Conservation (phyloP, 495 filamentous ascomycete genomes). For the Xylaria venustula region DNA sequence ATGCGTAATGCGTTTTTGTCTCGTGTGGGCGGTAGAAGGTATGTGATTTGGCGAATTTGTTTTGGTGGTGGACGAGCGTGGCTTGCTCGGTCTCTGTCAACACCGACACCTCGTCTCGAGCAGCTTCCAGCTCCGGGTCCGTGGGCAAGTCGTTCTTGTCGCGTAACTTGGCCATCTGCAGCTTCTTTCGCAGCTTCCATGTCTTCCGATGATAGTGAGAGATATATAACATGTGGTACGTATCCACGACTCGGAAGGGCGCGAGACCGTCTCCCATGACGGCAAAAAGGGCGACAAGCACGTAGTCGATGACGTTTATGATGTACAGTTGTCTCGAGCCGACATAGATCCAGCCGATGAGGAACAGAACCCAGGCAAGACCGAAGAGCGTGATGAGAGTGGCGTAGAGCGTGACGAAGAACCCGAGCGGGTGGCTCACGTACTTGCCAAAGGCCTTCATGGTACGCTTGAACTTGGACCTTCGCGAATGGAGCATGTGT, state of each 20-base stretch:
- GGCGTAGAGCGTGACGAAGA: constrained; percentile 76
- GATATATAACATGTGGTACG: constrained; percentile 77
- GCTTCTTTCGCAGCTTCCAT: constrained; percentile 65
- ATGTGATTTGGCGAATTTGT: constrained; percentile 71
- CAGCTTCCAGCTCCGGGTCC: constrained; percentile 44
- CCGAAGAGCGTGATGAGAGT: constrained; percentile 78
- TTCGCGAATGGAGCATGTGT: constrained; percentile 76
- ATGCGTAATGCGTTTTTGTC: constrained; percentile 74
- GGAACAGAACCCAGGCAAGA: constrained; percentile 77
- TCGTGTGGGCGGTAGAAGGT: constrained; percentile 87
- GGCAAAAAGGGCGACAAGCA: constrained; percentile 74
- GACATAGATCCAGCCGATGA: constrained; percentile 87
- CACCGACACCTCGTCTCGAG: constrained; percentile 53
- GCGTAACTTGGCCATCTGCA: constrained; percentile 59
- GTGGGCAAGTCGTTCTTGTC: constrained; percentile 71
- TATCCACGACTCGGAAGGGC: constrained; percentile 74
- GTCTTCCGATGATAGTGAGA: constrained; percentile 61
- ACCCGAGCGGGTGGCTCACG: constrained; percentile 67
- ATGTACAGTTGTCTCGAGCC: constrained; percentile 65
- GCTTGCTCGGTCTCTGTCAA: constrained; percentile 61
- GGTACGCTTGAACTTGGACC: constrained; percentile 69
- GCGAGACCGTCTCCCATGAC: constrained; percentile 75
- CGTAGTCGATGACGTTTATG: constrained; percentile 73
- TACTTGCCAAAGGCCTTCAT: constrained; percentile 78
- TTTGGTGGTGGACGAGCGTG: constrained; percentile 67